A percentile compares a stretch with the other conserved stretches of the same genome.
Evolutionary conservation across 2,329 filamentous ascomycete species (phyloP).

Genomic region (Apiospora koreana): DNA sequence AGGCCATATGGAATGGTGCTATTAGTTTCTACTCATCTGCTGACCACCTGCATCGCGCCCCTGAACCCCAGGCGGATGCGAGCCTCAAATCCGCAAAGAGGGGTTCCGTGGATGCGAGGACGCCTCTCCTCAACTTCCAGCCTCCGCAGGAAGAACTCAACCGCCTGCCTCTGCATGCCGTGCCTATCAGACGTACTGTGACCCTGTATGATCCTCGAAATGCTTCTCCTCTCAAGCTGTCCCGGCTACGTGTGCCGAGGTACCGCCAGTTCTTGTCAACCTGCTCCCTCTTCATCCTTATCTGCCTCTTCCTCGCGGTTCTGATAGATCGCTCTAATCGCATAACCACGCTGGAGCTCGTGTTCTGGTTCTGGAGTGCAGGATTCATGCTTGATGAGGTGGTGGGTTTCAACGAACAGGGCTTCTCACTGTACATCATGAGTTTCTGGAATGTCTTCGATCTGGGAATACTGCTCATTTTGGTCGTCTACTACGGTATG

Average conservation of each 20-base stretch:
- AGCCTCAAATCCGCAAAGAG: slow-evolving; percentile 26
- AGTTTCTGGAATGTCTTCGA: slow-evolving; percentile 98
- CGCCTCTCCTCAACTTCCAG: slow-evolving; percentile 50
- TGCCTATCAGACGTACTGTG: slow-evolving; percentile 68
- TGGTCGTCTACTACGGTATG: slow-evolving; percentile 88
- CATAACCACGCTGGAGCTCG: slow-evolving; percentile 81
- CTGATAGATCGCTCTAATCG: slow-evolving; percentile 72
- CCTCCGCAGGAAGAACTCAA: slow-evolving; percentile 32
- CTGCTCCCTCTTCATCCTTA: slow-evolving; percentile 79
- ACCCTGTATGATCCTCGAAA: slow-evolving; percentile 88
- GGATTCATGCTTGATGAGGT: slow-evolving; percentile 97
- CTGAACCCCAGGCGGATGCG: slow-evolving; percentile 25
- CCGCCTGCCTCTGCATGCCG: slow-evolving; percentile 34
- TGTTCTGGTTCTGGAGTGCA: slow-evolving; percentile 98
- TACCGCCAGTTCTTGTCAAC: slow-evolving; percentile 92
- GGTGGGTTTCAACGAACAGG: slow-evolving; percentile 94
- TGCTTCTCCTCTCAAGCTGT: slow-evolving; percentile 89
- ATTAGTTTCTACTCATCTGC: slow-evolving; percentile 92
- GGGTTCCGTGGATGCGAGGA: slow-evolving; percentile 45
- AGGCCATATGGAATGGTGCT: slow-evolving; percentile 94
- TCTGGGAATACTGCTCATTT: slow-evolving; percentile 80
- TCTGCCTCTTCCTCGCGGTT: slow-evolving; percentile 83
- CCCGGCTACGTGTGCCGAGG: slow-evolving; percentile 83
- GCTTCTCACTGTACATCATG: slow-evolving; percentile 94
- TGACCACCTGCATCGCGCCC: slow-evolving; percentile 75